Base-by-base conservation (phyloP, 495 filamentous ascomycete species). In the Podospora australis region DNA sequence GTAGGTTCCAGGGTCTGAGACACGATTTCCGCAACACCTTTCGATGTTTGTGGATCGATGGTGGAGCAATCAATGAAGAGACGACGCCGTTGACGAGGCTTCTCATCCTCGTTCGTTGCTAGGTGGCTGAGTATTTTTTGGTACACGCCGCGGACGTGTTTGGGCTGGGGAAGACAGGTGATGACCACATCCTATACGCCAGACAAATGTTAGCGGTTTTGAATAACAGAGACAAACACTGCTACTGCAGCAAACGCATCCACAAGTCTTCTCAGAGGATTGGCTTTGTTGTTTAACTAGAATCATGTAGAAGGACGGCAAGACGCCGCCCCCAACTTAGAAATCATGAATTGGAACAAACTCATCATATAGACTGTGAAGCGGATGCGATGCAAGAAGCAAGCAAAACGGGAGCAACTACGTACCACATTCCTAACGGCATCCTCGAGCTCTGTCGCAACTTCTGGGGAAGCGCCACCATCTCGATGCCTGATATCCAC, bases 1-100 rank as follows among this genome's bases (percentile, higher is more conserved):
- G 73, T 63, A n/a, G n/a, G n/a, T n/a, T n/a, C n/a, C 2, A 74
- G 59, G 0, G 79, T 75, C 17, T 73, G 64, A 25, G 80, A 68
- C 17, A 89, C 77, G 11, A 72, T 70, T 26, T 77, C 72, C 6
- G 84, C 83, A 23, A 90, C 76, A 48, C 80, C 73, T 46, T 76
- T 77, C 2, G 86, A 89, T 1, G 88, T 82, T 16, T 79, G 72
- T 0, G 88, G 87, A 62, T 95, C 88, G 48, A 95, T 94, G 8
- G 88, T 95, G 3, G 88, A 94, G 46, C 78, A 83, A 54, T 91
- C 87, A 54, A 91, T 87, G 59, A 88, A 88, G 19, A 89, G 56
- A 16, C 83, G 80, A 36, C 78, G 65, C 17, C 61, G 57, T 4
- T 56, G 17, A 2, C 50, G 48, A 13, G 42, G n/a, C 7, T 76